Base-by-base conservation (phyloP, 1,284 basidiomycete genomes). In the Chalciporus sp. region DNA sequence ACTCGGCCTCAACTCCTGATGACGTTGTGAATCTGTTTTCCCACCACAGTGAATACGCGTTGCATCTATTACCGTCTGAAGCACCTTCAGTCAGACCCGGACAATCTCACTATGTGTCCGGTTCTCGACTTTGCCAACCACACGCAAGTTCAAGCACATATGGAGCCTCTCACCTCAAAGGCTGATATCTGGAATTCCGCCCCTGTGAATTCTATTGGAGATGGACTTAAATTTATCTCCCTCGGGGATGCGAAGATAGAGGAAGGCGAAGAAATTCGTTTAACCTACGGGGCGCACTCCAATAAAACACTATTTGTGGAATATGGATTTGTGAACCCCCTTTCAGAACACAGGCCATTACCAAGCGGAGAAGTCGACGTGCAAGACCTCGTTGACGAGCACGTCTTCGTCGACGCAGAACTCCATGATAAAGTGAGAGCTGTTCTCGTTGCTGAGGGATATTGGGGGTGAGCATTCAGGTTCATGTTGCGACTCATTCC, bases 41-140 rank as follows among this genome's bases (percentile, higher is more conserved):
- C 23, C 11, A 29, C 28, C n/a, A 51, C 63, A 94, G 92, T 95
- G 56, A 95, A 95, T 68, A 95, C 93, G 7, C 83, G 93, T 53
- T 92, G 89, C 63, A 82, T 95, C 20, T 92, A 90, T 66, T 80
- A 90, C 62, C 84, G 84, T 42, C 70, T 94, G n/a, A 81, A 80
- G 54, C 67, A 74, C 17, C 66, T 72, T 4, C 74, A 73, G 20
- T 73, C 80, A 23, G 78, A 86, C 61, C 78, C 80, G 8, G 80
- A 92, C 65, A 94, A 95, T 66, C 72, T 94, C 58, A 89, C 92
- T 0, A 78, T 95, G 59, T 92, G 90, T 60, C 94, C 93, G 7
- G 75, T 95, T 46, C 76, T 95, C 39, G 93, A 95, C 70, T 88
- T 95, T 59, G 90, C 90, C 16, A 95, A 95, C 62, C 93, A 95